Base-by-base conservation (phyloP, 176 grass and related monocot species). In the Hyparrhenia diplandra region DNA sequence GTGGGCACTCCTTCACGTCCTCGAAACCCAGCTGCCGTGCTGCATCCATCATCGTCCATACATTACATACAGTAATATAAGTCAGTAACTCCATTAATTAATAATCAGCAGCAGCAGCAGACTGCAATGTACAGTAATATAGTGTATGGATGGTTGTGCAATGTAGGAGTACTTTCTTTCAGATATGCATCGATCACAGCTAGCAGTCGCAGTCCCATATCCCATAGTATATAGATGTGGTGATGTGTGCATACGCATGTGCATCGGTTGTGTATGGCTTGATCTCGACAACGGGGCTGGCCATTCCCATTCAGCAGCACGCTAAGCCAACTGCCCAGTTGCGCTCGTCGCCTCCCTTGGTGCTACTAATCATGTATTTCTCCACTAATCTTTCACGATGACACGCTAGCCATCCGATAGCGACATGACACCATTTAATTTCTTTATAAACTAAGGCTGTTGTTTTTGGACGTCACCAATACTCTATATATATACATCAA, bases 11-110 rank as follows among this genome's bases (percentile, higher is more conserved):
- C 14, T 77, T 86, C 24, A 49, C 37, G 25, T 91, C 89, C 67
- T 90, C 4, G 52, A 94, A 89, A 9, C 91, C 94, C 36, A 97
- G 55, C 83, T 93, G 90, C 86, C 94, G 72, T 31, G 90, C 94
- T 97, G 71, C 11, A 42, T 25, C 5, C 52, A n/a, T 9, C 8
- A n/a, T n/a, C n/a, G n/a, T 20, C n/a, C 9, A 2, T 1, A 34
- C 4, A 34, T 4, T 2, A 34, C 32, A 34, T 6, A 37, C 36
- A 37, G 36, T 37, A 37, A n/a, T n/a, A n/a, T n/a, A n/a, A n/a
- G n/a, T n/a, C n/a, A n/a, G n/a, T n/a, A n/a, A n/a, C n/a, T n/a
- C n/a, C n/a, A n/a, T n/a, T 7, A 5, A 37, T 37, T n/a, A n/a
- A n/a, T 6, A 37, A 37, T 37, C 8, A 37, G 36, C 32, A 34